Evolutionary conservation across 495 filamentous ascomycete genomes (phyloP).

Genomic region (Hyaloscypha bicolor): DNA sequence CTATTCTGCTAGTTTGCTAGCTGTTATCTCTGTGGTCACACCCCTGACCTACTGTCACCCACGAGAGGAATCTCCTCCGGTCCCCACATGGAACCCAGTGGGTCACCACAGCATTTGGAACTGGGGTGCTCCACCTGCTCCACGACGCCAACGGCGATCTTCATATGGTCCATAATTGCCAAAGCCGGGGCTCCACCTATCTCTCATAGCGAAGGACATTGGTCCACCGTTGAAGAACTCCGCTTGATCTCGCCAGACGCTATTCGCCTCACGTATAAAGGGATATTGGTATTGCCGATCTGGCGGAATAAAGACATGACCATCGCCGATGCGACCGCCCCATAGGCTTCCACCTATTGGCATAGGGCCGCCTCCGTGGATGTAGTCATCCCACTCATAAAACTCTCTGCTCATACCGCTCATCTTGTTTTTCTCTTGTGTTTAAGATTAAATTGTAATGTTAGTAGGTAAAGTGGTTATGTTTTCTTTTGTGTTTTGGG

Average conservation of each 20-base stretch:
- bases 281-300: neutral
- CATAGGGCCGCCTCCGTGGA: neutral
- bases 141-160: neutral
- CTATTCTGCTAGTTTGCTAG: no score
- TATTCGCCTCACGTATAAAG: neutral
- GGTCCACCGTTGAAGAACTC: neutral
- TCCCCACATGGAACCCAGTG: no score
- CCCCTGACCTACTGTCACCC: no score
- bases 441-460: neutral
- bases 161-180: neutral
- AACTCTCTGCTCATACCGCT: neutral
- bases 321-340: neutral
- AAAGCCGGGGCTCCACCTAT: neutral
- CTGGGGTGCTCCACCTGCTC: neutral
- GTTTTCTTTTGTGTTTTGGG: neutral
- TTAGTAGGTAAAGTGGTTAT: neutral
- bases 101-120: no score
- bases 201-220: neutral
- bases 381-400: neutral
- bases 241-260: neutral
- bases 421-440: neutral
- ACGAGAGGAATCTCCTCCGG: no score
- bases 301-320: neutral
- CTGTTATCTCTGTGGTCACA: no score
- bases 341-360: neutral